These are phyloP conservation scores for Solanum tarapatanum DNA, from an alignment of 257 asterid genomes.

Conservation along the genomic window DNA sequence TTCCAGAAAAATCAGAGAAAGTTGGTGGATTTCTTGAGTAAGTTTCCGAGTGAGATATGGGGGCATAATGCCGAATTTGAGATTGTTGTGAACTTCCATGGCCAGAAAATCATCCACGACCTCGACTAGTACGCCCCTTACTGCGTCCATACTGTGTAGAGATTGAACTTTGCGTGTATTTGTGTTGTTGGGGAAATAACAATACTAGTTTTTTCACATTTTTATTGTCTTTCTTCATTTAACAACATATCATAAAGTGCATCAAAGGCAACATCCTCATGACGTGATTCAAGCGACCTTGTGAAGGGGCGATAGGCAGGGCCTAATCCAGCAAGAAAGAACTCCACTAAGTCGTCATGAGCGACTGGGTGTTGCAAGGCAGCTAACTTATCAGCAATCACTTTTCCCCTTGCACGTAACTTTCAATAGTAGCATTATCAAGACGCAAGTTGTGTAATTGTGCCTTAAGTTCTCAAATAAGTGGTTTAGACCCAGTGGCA, in stretches of 20 bases:
- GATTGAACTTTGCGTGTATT: not conserved
- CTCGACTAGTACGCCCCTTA: no score
- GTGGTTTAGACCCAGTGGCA: not conserved
- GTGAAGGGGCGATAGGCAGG: not conserved
- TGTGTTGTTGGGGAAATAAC: not conserved
- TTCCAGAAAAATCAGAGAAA: no score
- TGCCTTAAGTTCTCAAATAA: no score
- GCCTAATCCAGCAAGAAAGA: not conserved
- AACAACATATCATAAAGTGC: not conserved
- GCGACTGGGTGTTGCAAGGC: not conserved
- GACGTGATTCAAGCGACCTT: not conserved
- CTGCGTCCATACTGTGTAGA: no score
- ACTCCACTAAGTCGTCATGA: not conserved
- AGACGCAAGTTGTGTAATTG: not conserved
- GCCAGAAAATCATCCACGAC: no score
- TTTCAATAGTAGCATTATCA: not conserved
- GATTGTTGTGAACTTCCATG: no score
- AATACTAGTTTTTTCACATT: not conserved
- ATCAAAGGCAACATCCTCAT: not conserved
- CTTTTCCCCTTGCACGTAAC: not conserved
- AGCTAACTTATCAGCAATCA: not conserved
- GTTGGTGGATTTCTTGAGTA: no score
- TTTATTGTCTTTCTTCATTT: no score
- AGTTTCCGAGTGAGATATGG: no score
- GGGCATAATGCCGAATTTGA: no score